Evolutionary conservation across 2,329 filamentous ascomycete genomes (phyloP).

Genomic region (Capronia epimyces): DNA sequence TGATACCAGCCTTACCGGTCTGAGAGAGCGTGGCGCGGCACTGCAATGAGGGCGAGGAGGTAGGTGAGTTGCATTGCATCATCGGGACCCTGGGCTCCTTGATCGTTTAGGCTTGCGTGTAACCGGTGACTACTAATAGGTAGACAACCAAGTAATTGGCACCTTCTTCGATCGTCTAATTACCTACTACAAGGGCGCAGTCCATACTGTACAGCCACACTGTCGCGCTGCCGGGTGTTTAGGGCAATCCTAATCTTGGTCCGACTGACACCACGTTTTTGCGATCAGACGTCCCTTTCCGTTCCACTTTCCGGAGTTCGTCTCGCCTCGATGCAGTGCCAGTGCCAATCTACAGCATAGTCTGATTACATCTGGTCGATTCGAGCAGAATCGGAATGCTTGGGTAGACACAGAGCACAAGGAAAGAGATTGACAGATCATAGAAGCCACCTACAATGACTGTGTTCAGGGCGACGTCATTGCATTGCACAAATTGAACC

Average conservation of each 20-base stretch:
- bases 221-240: not conserved
- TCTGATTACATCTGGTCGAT: not conserved
- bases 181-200: not conserved
- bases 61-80: not conserved
- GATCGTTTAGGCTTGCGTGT: not conserved
- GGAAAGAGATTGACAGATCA: not conserved
- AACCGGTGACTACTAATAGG: not conserved
- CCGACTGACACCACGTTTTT: not conserved
- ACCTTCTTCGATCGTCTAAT: no score
- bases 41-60: not conserved
- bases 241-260: conserved; percentile 7
- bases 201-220: not conserved
- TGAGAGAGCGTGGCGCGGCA: not conserved
- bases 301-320: conserved; percentile 14
- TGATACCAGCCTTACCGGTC: not conserved
- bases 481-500: not conserved
- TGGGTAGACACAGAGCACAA: not conserved
- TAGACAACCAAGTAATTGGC: not conserved
- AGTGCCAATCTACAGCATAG: not conserved
- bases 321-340: conserved; percentile 3
- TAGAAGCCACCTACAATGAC: not conserved
- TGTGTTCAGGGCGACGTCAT: not conserved
- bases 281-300: not conserved
- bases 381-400: not conserved
- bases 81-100: not conserved